Evolutionary conservation across 768 basidiomycete species (phyloP).

Genomic region (Russula earlei): DNA sequence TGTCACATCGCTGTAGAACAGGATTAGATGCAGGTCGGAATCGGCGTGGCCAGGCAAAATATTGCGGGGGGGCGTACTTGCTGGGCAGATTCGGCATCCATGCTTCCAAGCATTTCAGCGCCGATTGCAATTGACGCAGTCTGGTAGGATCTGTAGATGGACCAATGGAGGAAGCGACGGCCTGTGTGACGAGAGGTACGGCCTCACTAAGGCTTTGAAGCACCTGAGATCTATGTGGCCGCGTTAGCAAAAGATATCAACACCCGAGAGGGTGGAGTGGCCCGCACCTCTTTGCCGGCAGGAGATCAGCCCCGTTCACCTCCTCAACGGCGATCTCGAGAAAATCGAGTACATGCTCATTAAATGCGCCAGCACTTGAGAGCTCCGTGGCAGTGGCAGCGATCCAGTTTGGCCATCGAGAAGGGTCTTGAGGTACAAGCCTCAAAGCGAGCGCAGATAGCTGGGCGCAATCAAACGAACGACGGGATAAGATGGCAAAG

Average conservation of each 20-base stretch:
- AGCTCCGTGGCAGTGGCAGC: conserved; percentile 52
- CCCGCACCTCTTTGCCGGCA: conserved; percentile 61
- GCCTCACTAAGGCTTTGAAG: conserved; percentile 58
- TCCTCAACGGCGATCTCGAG: conserved; percentile 82
- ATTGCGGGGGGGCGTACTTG: conserved; percentile 38
- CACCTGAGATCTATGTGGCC: conserved; percentile 44
- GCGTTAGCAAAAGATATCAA: not conserved
- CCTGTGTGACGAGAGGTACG: conserved; percentile 59
- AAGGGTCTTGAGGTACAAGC: conserved; percentile 47
- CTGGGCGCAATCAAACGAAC: not conserved
- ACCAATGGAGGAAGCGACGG: conserved; percentile 50
- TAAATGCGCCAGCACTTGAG: conserved; percentile 46
- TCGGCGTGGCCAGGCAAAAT: not conserved
- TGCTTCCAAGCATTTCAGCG: conserved; percentile 70
- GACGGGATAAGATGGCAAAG: not conserved
- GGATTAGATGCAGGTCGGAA: not conserved
- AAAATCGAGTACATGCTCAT: conserved; percentile 61
- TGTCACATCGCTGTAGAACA: conserved; percentile 48
- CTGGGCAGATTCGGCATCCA: conserved; percentile 69
- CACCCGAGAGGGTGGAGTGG: not conserved
- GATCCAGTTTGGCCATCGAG: conserved; percentile 73
- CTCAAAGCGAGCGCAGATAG: conserved; percentile 53
- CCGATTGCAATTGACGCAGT: conserved; percentile 49
- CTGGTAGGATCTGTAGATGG: conserved; percentile 27
- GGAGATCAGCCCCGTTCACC: conserved; percentile 61